Conservation (phyloP, 2,329 filamentous ascomycete species). For the Talaromyces sp. region DNA sequence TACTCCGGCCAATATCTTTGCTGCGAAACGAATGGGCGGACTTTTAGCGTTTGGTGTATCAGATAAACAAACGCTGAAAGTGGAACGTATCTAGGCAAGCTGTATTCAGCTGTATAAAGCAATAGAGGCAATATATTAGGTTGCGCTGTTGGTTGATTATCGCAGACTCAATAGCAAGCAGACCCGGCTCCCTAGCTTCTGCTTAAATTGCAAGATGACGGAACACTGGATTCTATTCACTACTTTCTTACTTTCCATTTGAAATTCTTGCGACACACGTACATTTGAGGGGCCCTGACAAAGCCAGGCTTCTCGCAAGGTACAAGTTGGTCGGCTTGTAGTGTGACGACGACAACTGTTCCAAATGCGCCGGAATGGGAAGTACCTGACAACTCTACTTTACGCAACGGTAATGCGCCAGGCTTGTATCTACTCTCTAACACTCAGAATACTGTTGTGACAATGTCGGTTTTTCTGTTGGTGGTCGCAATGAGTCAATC, state of each 20-base stretch:
- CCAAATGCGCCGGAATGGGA: slow-evolving; percentile 5
- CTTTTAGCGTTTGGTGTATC: neutral
- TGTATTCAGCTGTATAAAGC: neutral
- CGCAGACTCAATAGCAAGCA: neutral
- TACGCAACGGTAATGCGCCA: neutral
- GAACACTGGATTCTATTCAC: neutral
- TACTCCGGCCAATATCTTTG: neutral
- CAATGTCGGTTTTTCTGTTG: neutral
- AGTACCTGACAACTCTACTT: neutral
- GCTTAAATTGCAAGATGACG: neutral
- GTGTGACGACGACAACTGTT: neutral
- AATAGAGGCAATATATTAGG: neutral
- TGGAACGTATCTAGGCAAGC: neutral
- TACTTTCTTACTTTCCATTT: neutral
- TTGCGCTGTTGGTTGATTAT: neutral
- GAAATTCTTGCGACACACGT: neutral
- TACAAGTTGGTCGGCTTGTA: neutral
- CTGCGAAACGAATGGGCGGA: neutral
- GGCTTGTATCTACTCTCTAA: neutral
- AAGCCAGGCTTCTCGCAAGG: neutral
- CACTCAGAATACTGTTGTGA: neutral
- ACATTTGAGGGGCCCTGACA: neutral
- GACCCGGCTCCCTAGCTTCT: neutral
- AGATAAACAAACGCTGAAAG: neutral
- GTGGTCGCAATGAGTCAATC: neutral